Evolutionary conservation across 108 stramenopile genomes (phyloP).

Genomic region (Pseudonitzschia multiseries): DNA sequence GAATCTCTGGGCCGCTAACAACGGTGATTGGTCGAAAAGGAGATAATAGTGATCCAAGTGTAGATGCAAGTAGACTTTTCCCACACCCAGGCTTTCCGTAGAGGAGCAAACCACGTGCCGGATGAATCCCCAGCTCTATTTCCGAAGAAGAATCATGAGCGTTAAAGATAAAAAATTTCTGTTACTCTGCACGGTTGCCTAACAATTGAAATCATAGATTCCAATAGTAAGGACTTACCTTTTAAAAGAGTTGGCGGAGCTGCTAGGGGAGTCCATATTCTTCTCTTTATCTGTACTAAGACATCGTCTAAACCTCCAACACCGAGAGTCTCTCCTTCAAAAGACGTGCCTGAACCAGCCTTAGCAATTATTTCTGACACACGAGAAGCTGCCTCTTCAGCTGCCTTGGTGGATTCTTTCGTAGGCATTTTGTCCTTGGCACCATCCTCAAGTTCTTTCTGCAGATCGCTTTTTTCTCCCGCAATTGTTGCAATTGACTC

Average conservation of each 20-base stretch:
- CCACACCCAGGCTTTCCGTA: constrained; percentile 82
- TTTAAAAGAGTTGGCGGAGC: constrained; percentile 73
- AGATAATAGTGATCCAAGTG: constrained; percentile 70
- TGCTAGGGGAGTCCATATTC: constrained; percentile 85
- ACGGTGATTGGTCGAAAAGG: constrained; percentile 83
- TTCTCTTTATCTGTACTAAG: constrained; percentile 65
- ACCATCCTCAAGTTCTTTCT: constrained; percentile 33
- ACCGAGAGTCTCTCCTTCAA: constrained; percentile 68
- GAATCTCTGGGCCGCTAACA: constrained; percentile 81
- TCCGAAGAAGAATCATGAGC: constrained; percentile 23
- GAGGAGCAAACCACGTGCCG: constrained; percentile 75
- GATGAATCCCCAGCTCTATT: constrained; percentile 74
- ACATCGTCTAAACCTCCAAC: constrained; percentile 88
- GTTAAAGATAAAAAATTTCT: no score
- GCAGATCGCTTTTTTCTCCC: constrained; percentile 43
- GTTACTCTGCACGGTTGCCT: background rate
- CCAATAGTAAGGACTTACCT: background rate
- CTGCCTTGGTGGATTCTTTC: background rate
- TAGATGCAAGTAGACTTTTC: constrained; percentile 73
- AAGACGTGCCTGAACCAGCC: constrained; percentile 69
- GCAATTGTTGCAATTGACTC: constrained; percentile 34
- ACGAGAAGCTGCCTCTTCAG: constrained; percentile 37
- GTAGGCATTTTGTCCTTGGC: background rate
- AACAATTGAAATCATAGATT: background rate
- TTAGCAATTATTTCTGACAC: constrained; percentile 71